A percentile compares a stretch with the other conserved stretches of the same genome.
These are phyloP conservation scores for Nicotiana otophora DNA, from an alignment of 257 asterid genomes.

Conservation along the genomic window DNA sequence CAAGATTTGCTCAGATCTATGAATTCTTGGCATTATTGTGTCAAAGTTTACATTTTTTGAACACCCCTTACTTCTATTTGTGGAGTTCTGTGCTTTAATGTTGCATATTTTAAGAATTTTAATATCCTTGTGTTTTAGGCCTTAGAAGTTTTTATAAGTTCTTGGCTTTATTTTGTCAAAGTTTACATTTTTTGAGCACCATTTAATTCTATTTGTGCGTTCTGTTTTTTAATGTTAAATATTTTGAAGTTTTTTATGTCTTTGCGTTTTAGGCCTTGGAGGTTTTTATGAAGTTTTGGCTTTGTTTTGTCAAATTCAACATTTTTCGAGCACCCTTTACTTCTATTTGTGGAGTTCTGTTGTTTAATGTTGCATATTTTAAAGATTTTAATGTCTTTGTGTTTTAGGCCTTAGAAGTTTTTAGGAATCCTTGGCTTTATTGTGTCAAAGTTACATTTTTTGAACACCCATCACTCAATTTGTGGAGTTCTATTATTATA, in stretches of 20 bases:
- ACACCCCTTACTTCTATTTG: conserved; percentile 7
- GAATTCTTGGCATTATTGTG: neutral
- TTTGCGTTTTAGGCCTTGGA: neutral
- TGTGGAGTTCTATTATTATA: neutral
- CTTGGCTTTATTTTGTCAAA: neutral
- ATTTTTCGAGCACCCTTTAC: conserved; percentile 13
- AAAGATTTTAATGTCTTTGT: neutral
- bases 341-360: neutral
- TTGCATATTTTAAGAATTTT: neutral
- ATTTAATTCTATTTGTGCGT: neutral
- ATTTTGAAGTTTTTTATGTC: neutral
- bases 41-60: neutral
- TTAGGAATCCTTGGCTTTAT: neutral
- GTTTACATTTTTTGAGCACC: conserved; percentile 1
- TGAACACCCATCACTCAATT: conserved; percentile 1
- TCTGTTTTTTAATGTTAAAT: neutral
- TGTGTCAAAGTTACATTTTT: neutral
- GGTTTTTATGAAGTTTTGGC: neutral
- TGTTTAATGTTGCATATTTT: neutral
- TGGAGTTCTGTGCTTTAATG: neutral
- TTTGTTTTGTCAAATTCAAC: neutral
- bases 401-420: neutral
- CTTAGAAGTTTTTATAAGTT: neutral
- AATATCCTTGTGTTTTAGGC: neutral
- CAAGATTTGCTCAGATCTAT: conserved; percentile 19